Evolutionary conservation across 2,329 filamentous ascomycete genomes (phyloP).

Genomic region (Fusarium falciforme): DNA sequence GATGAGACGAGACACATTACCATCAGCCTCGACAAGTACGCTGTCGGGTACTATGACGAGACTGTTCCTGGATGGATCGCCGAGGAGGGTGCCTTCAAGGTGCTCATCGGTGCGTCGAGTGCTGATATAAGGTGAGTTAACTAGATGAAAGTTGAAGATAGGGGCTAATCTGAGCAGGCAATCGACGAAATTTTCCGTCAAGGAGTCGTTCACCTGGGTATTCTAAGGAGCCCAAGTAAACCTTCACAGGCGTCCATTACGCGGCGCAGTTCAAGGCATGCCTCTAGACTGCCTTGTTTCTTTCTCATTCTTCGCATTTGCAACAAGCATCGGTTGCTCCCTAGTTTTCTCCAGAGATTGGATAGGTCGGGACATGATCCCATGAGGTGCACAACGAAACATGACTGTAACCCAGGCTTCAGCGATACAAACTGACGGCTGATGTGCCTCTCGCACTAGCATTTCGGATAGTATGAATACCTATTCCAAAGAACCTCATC

Average conservation of each 20-base stretch:
- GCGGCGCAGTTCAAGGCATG: background rate
- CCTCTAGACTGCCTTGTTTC: background rate
- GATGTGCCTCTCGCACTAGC: background rate
- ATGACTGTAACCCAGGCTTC: background rate
- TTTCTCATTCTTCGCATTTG: background rate
- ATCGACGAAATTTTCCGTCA: conserved; percentile 65
- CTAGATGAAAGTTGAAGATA: fast-evolving
- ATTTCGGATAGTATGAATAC: background rate
- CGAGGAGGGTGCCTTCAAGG: conserved; percentile 71
- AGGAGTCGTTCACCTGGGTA: conserved; percentile 74
- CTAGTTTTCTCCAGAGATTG: background rate
- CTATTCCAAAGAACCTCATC: background rate
- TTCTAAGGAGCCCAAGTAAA: conserved; percentile 54
- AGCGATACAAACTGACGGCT: background rate
- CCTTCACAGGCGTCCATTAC: background rate
- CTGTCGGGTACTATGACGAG: conserved; percentile 72
- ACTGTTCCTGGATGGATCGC: conserved; percentile 70
- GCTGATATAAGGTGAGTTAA: conserved; percentile 69
- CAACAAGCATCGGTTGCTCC: background rate
- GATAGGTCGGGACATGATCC: background rate
- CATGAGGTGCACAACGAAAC: background rate
- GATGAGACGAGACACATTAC: conserved; percentile 65
- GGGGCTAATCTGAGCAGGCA: conserved; percentile 51
- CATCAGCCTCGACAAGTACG: conserved; percentile 60
- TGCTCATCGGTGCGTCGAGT: conserved; percentile 71